Percentiles rank a stretch among this genome's conserved stretches.
Evolutionary conservation across 768 basidiomycete genomes (phyloP).

Genomic region (Pisolithus tinctorius): DNA sequence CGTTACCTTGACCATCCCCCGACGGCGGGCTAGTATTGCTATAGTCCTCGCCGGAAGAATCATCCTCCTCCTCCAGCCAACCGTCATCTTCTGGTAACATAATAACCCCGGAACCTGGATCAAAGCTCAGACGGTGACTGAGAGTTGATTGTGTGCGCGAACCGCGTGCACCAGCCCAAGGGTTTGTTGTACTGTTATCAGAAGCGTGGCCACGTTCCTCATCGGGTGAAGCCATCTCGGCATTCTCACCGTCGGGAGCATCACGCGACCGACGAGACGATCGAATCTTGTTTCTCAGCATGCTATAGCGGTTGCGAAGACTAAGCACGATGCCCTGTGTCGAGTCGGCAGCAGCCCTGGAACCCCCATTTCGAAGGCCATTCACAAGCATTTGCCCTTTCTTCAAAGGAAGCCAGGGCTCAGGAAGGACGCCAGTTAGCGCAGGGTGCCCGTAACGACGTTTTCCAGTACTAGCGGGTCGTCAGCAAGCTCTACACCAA

Average conservation of each 20-base stretch:
- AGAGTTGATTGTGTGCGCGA: constrained; percentile 24
- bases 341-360: constrained; percentile 33
- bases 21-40: constrained; percentile 25
- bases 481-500: constrained; percentile 2
- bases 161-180: constrained; percentile 48
- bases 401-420: constrained; percentile 91
- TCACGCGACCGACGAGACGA: constrained; percentile 6
- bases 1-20: constrained; percentile 9
- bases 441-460: constrained; percentile 93
- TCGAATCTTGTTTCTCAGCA: constrained; percentile 32
- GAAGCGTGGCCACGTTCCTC: constrained; percentile 18
- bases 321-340: constrained; percentile 76
- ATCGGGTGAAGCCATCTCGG: not conserved
- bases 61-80: constrained; percentile 55
- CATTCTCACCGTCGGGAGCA: constrained; percentile 5
- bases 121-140: constrained; percentile 70
- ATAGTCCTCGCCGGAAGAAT: constrained; percentile 39
- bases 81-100: constrained; percentile 72
- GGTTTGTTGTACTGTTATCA: constrained; percentile 36
- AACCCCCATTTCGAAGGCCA: constrained; percentile 26
- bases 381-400: constrained; percentile 75
- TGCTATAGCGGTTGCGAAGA: constrained; percentile 64
- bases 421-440: constrained; percentile 85
- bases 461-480: constrained; percentile 70
- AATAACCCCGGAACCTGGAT: constrained; percentile 83